Conservation (phyloP, 169 alveolate species). For the Perkinsus olseni region DNA sequence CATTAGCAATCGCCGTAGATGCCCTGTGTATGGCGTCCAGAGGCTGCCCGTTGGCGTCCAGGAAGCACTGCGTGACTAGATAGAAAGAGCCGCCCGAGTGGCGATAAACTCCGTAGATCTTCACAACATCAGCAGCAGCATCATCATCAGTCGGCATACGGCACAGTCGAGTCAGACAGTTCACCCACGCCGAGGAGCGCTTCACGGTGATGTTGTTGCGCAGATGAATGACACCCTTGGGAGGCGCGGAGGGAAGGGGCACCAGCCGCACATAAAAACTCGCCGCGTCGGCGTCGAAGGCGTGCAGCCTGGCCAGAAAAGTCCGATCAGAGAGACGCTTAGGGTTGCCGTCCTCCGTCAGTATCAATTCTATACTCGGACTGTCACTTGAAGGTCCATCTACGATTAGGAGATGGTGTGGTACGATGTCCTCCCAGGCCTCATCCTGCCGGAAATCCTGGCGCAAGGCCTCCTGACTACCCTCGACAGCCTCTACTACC, state of each 20-base stretch:
- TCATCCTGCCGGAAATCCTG: not conserved
- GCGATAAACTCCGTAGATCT: not conserved
- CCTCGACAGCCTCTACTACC: not conserved
- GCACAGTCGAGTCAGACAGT: not conserved
- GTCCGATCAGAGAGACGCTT: not conserved
- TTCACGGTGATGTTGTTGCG: not conserved
- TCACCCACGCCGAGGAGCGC: not conserved
- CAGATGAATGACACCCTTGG: not conserved
- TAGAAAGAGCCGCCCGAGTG: not conserved
- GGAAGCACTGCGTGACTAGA: not conserved
- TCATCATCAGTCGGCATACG: not conserved
- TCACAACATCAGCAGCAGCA: not conserved
- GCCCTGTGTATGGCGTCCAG: not conserved
- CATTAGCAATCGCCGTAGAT: not conserved
- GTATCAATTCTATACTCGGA: not conserved
- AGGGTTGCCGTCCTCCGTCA: not conserved
- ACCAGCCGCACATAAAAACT: not conserved
- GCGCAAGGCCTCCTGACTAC: not conserved
- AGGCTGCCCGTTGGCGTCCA: not conserved
- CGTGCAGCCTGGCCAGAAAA: too few species aligned
- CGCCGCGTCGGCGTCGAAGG: too few species aligned
- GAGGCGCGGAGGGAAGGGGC: not conserved
- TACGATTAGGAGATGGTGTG: not conserved
- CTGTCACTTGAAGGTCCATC: not conserved
- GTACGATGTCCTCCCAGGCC: not conserved